Evolutionary conservation across 78 protist genomes (phyloP), one percentile per base, ranked within the genome.

Genomic region (Cyanophora paradoxa): DNA sequence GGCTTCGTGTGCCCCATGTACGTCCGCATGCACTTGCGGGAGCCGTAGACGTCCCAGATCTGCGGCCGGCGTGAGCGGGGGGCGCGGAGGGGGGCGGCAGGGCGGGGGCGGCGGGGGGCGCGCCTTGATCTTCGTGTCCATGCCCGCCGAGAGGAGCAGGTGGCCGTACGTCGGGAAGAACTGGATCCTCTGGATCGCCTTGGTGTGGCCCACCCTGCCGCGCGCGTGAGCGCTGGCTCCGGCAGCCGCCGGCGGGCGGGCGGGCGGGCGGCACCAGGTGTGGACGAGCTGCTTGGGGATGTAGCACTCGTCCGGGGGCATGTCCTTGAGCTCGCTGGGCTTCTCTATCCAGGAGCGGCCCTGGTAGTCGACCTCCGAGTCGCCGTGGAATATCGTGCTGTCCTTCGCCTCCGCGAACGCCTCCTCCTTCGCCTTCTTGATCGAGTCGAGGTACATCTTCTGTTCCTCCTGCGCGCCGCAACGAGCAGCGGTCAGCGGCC

Each of bases 1-100:
- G 87, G 95, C 34, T 76, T 50, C 0, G 26, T 20, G 74, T 94
- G 97, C 2, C 97, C 97, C 0, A 22, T n/a, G 68, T 91, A 93
- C 10, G 94, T 89, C 33, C 83, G 90, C 36, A 93, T 44, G 73
- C 87, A 80, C 57, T 70, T 52, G 16, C 82, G 54, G 5, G 83
- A 52, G 56, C 36, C 39, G 40, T 68, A 72, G n/a, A 83, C 93
- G 71, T 93, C 89, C 94, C 94, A 94, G 41, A 94, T 68, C 80
- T 87, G 28, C 2, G 17, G 28, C n/a, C n/a, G n/a, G 16, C 0
- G 42, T 11, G 50, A 50, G 54, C 37, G 72, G 10, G 39, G 1
- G 54, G 17, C 6, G 56, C 33, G 71, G 54, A 41, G 71, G 17
- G 24, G 48, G 17, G 30, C 40, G 71, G 31, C 5, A 31, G 37